A percentile compares a stretch with the other conserved stretches of the same genome.
Evolutionary conservation across 2,329 filamentous ascomycete species (phyloP).

Genomic region (Venturia aucupariae): DNA sequence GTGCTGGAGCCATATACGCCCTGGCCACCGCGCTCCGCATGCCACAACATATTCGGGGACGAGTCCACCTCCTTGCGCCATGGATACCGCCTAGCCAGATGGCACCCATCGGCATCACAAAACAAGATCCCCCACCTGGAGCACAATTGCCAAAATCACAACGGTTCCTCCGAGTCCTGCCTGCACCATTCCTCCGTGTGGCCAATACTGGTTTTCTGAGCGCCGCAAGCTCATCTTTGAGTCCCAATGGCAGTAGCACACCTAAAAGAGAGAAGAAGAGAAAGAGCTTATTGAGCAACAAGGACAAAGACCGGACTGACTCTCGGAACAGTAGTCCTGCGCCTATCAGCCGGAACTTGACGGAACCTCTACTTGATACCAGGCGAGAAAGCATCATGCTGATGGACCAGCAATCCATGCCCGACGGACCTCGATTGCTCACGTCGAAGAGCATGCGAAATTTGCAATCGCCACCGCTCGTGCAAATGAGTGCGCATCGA

Average conservation of each 20-base stretch:
- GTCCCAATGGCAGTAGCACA: constrained; percentile 38
- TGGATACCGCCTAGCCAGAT: constrained; percentile 79
- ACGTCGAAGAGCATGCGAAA: constrained; percentile 3
- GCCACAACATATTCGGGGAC: constrained; percentile 88
- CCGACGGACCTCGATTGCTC: constrained; percentile 9
- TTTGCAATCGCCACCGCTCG: constrained; percentile 23
- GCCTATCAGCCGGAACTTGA: constrained; percentile 9
- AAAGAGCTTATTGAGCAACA: constrained; percentile 11
- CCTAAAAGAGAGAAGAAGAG: constrained; percentile 15
- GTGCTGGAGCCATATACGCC: constrained; percentile 95
- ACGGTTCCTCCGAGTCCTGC: constrained; percentile 78
- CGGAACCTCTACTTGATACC: constrained; percentile 22
- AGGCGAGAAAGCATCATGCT: constrained; percentile 39
- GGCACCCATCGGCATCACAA: constrained; percentile 43
- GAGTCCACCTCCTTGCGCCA: constrained; percentile 86
- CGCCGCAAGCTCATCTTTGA: constrained; percentile 78
- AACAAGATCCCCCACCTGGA: constrained; percentile 64
- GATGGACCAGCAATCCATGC: constrained; percentile 30
- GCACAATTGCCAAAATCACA: constrained; percentile 88
- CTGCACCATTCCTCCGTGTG: constrained; percentile 82
- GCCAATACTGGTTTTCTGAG: constrained; percentile 95
- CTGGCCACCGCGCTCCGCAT: constrained; percentile 90
- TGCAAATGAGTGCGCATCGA: background rate
- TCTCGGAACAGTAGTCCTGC: constrained; percentile 2
- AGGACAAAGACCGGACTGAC: constrained; percentile 30